Percentiles rank a stretch among this genome's conserved stretches.
phyloP scores from a whole-genome alignment of 805 yeast species.

The Metschnikowia kofuensis region DNA sequence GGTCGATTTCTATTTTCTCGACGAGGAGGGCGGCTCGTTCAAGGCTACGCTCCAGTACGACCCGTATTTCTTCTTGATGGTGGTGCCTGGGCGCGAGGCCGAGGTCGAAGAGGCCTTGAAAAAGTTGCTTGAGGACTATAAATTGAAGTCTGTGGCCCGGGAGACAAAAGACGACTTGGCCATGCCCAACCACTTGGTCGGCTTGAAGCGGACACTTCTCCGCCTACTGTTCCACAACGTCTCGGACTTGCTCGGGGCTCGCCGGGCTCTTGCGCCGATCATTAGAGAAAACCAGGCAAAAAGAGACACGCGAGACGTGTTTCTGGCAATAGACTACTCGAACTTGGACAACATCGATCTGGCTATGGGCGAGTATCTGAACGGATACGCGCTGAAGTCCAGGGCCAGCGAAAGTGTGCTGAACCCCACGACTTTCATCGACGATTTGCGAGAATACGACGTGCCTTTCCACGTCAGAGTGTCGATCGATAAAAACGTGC shows the following conservation, averaged over 20 bases:
- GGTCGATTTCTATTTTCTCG: constrained; percentile 90
- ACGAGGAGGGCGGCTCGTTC: constrained; percentile 95
- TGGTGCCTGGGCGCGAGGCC: constrained; percentile 56
- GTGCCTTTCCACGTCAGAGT: constrained; percentile 97
- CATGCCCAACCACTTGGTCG: constrained; percentile 82
- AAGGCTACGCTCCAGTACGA: constrained; percentile 79
- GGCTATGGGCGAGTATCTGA: constrained; percentile 7
- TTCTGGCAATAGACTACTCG: constrained; percentile 51
- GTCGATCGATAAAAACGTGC: constrained; percentile 79
- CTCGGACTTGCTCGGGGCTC: constrained; percentile 69
- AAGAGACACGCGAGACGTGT: constrained; percentile 63
- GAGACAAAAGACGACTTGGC: constrained; percentile 75
- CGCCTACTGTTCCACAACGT: constrained; percentile 73
- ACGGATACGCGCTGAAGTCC: neutral
- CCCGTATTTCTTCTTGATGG: constrained; percentile 79
- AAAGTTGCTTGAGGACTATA: constrained; percentile 57
- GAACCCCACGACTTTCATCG: constrained; percentile 64
- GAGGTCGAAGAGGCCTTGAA: constrained; percentile 86
- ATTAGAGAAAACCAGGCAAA: constrained; percentile 62
- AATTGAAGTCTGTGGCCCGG: constrained; percentile 52
- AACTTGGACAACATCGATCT: constrained; percentile 18
- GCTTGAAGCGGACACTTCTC: constrained; percentile 62
- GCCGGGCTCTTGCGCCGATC: constrained; percentile 66
- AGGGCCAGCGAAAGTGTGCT: constrained; percentile 16
- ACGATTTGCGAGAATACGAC: constrained; percentile 88